A percentile compares a stretch with the other conserved stretches of the same genome.
phyloP scores from a whole-genome alignment of 73 alveolate genomes.

The Tetrahymena malaccensis region DNA sequence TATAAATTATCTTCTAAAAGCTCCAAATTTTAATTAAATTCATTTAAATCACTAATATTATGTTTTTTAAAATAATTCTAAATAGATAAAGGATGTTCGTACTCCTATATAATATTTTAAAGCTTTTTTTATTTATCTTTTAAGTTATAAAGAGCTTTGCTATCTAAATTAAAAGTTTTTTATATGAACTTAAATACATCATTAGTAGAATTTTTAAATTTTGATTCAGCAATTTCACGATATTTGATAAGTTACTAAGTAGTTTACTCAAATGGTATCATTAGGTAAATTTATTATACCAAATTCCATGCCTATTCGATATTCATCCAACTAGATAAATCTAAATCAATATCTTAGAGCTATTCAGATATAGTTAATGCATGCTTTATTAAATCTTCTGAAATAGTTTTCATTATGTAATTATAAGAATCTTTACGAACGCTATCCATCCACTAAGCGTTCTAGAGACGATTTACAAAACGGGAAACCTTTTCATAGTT shows the following conservation, averaged over 20 bases:
- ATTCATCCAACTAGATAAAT: background rate
- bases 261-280: background rate
- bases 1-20: background rate
- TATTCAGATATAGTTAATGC: background rate
- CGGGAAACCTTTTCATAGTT: background rate
- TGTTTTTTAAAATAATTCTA: background rate
- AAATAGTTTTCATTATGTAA: background rate
- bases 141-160: too few species aligned
- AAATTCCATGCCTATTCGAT: background rate
- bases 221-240: background rate
- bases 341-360: background rate
- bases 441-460: background rate
- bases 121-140: background rate
- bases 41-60: background rate
- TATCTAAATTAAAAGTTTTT: background rate
- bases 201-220: background rate
- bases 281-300: background rate
- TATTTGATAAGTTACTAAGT: too few species aligned
- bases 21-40: background rate
- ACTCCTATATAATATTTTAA: background rate
- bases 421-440: background rate
- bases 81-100: background rate
- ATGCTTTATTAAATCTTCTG: background rate
- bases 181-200: background rate
- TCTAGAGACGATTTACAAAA: background rate